phyloP scores from a whole-genome alignment of 225 moss, liverwort and hornwort genomes.

The Polytrichum commune region DNA sequence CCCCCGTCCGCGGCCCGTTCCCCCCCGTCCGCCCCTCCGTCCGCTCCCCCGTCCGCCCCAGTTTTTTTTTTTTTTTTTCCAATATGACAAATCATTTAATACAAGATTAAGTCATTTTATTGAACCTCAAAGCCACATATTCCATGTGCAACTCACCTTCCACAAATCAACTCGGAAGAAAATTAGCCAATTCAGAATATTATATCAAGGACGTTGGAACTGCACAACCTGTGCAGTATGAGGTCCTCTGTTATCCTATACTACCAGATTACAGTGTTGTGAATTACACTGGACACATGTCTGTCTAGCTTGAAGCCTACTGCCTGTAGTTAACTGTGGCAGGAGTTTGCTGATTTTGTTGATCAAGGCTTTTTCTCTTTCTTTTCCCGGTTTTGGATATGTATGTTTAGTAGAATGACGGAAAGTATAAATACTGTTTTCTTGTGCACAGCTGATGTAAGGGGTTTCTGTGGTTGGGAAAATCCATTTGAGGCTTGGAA shows the following conservation, averaged over 20 bases:
- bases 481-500: neutral
- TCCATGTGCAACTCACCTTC: neutral
- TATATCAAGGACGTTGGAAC: too few species aligned
- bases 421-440: too few species aligned
- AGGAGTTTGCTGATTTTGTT: neutral
- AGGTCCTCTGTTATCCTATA: conserved; percentile 14
- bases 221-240: too few species aligned
- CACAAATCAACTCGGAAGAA: neutral
- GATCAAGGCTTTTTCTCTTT: neutral
- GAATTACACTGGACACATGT: conserved; percentile 23
- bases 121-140: neutral
- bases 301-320: conserved; percentile 2
- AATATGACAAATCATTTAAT: too few species aligned
- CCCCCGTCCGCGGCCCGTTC: too few species aligned
- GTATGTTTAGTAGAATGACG: neutral
- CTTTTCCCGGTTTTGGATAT: neutral
- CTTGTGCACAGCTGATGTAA: neutral
- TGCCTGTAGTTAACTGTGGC: neutral
- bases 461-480: neutral
- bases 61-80: too few species aligned
- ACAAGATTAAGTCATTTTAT: too few species aligned
- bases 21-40: too few species aligned
- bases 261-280: conserved; percentile 29
- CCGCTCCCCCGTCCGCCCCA: too few species aligned
- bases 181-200: neutral